Evolutionary conservation across 2,329 filamentous ascomycete genomes (phyloP), one percentile per base, ranked within the genome.

Genomic region (Fusarium lyarnte): DNA sequence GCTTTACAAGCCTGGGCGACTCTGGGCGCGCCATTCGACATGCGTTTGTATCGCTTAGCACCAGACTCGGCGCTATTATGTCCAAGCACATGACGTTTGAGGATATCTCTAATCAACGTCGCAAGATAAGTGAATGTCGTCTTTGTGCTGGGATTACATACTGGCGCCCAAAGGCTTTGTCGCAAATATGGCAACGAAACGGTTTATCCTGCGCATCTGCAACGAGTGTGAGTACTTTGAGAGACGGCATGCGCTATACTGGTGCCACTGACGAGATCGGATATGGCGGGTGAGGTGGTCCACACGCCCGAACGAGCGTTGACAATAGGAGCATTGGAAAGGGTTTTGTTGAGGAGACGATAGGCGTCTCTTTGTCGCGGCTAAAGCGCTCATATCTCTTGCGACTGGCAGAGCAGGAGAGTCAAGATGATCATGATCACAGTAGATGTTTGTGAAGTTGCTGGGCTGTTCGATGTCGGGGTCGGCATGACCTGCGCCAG

Each of bases 251-350:
- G 12, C 21, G n/a, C n/a, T 25, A n/a, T 19, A 10, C 3, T 5
- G 6, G 4, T 3, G 17, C 3, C 0, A 58, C 55, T 58, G 6
- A 58, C 55, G 55, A 51, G 55, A 58, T 39, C 55, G 43, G 8
- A 58, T 58, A n/a, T 58, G 55, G 11, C 55, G 55, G 8, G 55
- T 58, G 17, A 58, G 46, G 14, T 58, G 55, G 33, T 58, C 55
- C 23, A 58, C 33, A 25, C 55, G 55, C 19, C 55, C 43, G 33
- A 58, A 58, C 0, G 43, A 39, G 8, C 55, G 43, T 49, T 58
- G 55, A 19, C 55, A 58, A 1, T 58, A 58, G 2, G 55, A 58
- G 43, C 55, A 58, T 31, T 58, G 55, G 4, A 58, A 58, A 1
- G 46, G 33, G 8, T 27, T 58, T 8, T n/a, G 25, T 31, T 51